Base-by-base conservation (phyloP, 2,329 filamentous ascomycete species). In the Proliferodiscus dingleyae region DNA sequence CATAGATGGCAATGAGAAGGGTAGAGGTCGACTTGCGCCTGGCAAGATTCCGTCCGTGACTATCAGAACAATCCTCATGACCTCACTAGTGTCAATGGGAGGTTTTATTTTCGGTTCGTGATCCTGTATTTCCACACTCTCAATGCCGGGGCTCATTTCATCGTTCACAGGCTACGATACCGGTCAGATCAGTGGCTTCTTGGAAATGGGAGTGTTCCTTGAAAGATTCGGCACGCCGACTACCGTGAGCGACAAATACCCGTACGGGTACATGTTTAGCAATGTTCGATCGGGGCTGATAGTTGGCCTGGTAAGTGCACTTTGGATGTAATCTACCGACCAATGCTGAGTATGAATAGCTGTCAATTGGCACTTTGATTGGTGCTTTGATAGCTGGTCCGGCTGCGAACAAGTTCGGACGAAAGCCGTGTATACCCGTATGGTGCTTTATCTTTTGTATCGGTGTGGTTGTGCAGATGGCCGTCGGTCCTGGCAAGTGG, bases 311-410 rank as follows among this genome's bases (percentile, higher is more conserved):
- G 75, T 58, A 46, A 60, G 8, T 75, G 82, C 82, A 22, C 6
- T 26, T 11, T 33, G 5, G n/a, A 9, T 5, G 22, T 10, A 36
- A 22, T 29, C 33, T 21, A 16, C 36, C 61, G 80, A 79, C 59
- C 68, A 70, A 22, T 42, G 68, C n/a, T 73, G 78, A 49, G 85
- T 19, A 88, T 89, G 56, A 72, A 54, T 75, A 72, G 51, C 77
- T 90, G 38, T 90, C 86, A 23, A 77, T 55, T 61, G 85, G 85
- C 67, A 90, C 86, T 54, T 89, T 90, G 73, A 85, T 90, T 52
- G 87, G 86, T 63, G 82, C 77, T 34, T 63, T 90, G 55, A 80
- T 87, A 51, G 86, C 83, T 44, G 86, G 86, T 71, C 80, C 78
- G 19, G 65, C 85, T 30, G 77, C 81, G 21, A 80, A 85, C 52